These are phyloP conservation scores for Durio zibethinus DNA, from an alignment of 345 rosid genomes.

Conservation along the genomic window DNA sequence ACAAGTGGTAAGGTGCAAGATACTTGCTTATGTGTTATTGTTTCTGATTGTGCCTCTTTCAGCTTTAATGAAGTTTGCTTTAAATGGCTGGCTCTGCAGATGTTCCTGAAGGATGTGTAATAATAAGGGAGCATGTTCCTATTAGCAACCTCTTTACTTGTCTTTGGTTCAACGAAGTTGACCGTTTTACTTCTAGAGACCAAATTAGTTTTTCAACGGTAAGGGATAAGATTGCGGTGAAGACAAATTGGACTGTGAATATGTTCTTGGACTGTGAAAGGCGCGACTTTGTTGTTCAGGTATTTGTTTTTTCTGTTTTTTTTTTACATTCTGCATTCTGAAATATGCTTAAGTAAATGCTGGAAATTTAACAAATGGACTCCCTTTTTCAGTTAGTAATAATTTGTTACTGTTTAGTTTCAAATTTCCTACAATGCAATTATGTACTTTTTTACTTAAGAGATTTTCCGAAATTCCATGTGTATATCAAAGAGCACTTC, in stretches of 20 bases:
- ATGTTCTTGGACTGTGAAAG: constrained; percentile 98
- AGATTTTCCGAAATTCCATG: neutral
- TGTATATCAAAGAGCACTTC: neutral
- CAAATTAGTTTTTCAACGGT: constrained; percentile 93
- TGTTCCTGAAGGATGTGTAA: constrained; percentile 98
- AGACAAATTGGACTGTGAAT: constrained; percentile 77
- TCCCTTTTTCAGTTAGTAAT: neutral
- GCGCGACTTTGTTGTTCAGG: constrained; percentile 97
- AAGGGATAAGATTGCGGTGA: constrained; percentile 76
- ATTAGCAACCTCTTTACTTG: constrained; percentile 88
- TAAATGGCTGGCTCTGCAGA: constrained; percentile 50
- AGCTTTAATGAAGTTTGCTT: constrained; percentile 2
- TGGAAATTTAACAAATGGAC: neutral
- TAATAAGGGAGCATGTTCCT: constrained; percentile 92
- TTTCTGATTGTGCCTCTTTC: neutral
- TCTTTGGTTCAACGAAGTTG: constrained; percentile 98
- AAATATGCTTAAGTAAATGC: neutral
- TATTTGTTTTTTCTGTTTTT: constrained; percentile 20
- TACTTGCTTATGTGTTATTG: constrained; percentile 2
- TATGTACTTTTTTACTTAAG: neutral
- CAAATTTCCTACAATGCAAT: neutral
- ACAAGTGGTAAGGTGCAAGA: constrained; percentile 65
- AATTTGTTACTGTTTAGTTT: neutral
- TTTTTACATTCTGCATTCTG: no score
- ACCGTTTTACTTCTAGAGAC: constrained; percentile 94